Evolutionary conservation across 441 rosid genomes (phyloP).

Genomic region (Erodium moschatum): DNA sequence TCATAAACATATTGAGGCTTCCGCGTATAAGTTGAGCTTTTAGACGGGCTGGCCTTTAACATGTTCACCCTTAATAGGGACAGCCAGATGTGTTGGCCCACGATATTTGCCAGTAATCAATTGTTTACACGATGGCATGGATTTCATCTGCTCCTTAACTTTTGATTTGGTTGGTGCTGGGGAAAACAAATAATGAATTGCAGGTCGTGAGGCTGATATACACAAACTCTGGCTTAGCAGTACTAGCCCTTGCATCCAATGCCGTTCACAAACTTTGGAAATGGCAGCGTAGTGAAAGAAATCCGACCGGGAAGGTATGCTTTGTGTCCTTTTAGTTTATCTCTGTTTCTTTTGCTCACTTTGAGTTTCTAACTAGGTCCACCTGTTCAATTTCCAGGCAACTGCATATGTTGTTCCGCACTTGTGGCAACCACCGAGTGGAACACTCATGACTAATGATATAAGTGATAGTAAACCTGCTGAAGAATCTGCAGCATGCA

Average conservation of each 20-base stretch:
- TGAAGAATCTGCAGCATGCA: slow-evolving; percentile 67
- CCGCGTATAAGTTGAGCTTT: no score
- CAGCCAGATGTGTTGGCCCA: no score
- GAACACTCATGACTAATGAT: slow-evolving; percentile 66
- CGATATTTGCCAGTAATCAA: no score
- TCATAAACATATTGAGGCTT: no score
- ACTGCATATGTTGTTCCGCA: slow-evolving; percentile 51
- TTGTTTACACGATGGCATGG: neutral
- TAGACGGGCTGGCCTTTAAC: no score
- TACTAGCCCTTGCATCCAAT: slow-evolving; percentile 68
- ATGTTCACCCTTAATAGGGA: no score
- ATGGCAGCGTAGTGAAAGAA: slow-evolving; percentile 64
- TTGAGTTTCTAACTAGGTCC: neutral
- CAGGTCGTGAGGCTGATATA: slow-evolving; percentile 70
- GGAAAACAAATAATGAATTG: slow-evolving; percentile 19
- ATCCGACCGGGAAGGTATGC: slow-evolving; percentile 57
- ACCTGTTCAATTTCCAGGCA: slow-evolving; percentile 36
- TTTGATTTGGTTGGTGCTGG: neutral
- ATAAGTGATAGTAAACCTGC: slow-evolving; percentile 54
- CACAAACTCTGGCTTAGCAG: slow-evolving; percentile 59
- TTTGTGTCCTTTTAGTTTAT: neutral
- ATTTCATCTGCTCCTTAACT: neutral
- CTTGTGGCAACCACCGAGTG: slow-evolving; percentile 73
- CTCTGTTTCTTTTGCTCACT: slow-evolving; percentile 8
- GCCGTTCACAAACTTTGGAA: slow-evolving; percentile 86